phyloP scores from a whole-genome alignment of 2,329 filamentous ascomycete genomes.

The Sporothrix pseudoabietina region DNA sequence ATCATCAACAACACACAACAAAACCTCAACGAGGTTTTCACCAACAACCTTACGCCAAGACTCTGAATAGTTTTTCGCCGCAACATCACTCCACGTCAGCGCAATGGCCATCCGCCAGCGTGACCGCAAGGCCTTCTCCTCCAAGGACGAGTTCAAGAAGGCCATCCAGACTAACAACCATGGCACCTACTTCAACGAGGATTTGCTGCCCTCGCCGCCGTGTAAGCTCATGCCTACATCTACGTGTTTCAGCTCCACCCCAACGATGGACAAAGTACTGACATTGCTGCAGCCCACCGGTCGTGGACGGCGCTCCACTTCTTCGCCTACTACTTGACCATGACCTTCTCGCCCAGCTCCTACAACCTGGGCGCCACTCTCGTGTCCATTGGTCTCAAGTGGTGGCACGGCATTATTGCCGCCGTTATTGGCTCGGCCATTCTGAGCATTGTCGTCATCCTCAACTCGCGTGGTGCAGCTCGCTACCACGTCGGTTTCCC shows the following conservation, averaged over 20 bases:
- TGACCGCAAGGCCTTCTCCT: conserved; percentile 25
- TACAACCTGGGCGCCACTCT: conserved; percentile 42
- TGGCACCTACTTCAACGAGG: conserved; percentile 37
- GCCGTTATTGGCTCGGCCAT: conserved; percentile 40
- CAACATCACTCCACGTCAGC: not conserved
- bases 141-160: conserved; percentile 28
- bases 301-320: conserved; percentile 39
- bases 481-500: conserved; percentile 44
- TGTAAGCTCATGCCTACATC: conserved; percentile 22
- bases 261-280: not conserved
- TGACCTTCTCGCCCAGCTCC: conserved; percentile 42
- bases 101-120: conserved; percentile 27
- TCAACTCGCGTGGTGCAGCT: conserved; percentile 42
- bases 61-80: not conserved
- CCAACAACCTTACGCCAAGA: not conserved
- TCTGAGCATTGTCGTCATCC: conserved; percentile 41
- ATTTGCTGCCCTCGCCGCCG: conserved; percentile 37
- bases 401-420: conserved; percentile 42
- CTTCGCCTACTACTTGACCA: conserved; percentile 42
- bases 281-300: conserved; percentile 30
- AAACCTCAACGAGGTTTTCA: not conserved
- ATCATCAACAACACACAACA: not conserved
- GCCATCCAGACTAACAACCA: conserved; percentile 27
- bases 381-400: conserved; percentile 40
- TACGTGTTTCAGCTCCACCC: no score